Percentiles rank a stretch among this genome's conserved stretches.
Conservation (phyloP, 495 filamentous ascomycete genomes). For the Podospora pseudopauciseta region DNA sequence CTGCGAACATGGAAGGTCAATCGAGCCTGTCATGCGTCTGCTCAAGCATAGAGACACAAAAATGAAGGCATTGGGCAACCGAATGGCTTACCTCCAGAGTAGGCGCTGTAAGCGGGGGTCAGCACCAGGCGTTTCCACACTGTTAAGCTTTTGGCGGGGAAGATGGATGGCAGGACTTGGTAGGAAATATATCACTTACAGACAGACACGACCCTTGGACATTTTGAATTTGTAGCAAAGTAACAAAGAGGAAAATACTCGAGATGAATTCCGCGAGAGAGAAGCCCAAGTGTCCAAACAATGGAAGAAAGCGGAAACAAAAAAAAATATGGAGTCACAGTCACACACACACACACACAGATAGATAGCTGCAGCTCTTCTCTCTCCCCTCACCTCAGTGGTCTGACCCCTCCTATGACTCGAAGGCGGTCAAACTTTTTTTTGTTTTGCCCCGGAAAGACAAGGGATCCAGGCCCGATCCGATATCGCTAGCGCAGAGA, state of each 20-base stretch:
- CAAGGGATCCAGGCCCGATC: background rate
- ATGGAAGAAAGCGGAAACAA: conserved; percentile 5
- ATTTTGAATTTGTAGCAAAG: conserved; percentile 12
- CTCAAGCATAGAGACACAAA: background rate
- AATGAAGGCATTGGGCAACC: background rate
- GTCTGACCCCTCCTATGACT: conserved; percentile 12
- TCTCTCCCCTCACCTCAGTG: background rate
- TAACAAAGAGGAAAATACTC: background rate
- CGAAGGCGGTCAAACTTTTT: conserved; percentile 17
- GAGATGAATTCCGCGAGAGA: background rate
- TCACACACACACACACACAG: too few species aligned
- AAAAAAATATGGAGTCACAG: background rate
- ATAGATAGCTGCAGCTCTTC: background rate
- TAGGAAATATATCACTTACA: conserved; percentile 32
- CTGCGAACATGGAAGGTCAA: background rate
- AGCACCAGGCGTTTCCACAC: background rate
- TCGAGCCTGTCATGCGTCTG: background rate
- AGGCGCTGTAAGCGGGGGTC: conserved; percentile 37
- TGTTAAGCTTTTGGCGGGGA: background rate
- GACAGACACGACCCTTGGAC: conserved; percentile 47
- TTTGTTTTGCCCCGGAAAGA: background rate
- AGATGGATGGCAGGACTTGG: background rate
- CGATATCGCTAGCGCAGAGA: conserved; percentile 14
- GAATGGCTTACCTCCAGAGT: conserved; percentile 39
- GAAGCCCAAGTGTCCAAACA: background rate